Evolutionary conservation across 2,329 filamentous ascomycete species (phyloP), one percentile per base, ranked within the genome.

Genomic region (Taxawa tesnikishii): DNA sequence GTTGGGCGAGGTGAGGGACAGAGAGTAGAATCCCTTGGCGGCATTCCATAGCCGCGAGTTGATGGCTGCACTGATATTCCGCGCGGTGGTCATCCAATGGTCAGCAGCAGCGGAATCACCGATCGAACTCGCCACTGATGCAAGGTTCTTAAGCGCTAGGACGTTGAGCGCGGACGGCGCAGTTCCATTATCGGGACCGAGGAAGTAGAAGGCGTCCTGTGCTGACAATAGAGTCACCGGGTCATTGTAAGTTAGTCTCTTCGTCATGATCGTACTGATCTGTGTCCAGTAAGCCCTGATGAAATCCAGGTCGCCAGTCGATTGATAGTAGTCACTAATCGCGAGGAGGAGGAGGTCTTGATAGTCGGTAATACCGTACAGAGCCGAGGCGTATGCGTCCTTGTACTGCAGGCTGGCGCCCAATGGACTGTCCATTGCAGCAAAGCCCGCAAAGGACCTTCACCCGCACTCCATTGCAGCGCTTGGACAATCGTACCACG

Each of bases 31-130:
- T 3, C 53, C 55, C 1, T 51, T 29, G 8, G 35, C 12, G 1
- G 36, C 31, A 23, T 54, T 54, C 54, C 55, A 60, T 7, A 59
- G 48, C 2, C 46, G 36, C 2, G 29, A 21, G 29, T 58, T 53
- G 13, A 57, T 44, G 10, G 46, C 45, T 3, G 34, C 26, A n/a
- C 33, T 39, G 8, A 58, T 31, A 8, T 32, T 36, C 1, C 15
- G 11, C 7, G 54, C 47, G 2, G 44, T 41, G 4, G 27, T 16
- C 5, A 29, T 31, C 31, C 54, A 55, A 5, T 35, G 17, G 1
- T 24, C 13, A 4, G 46, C 51, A 3, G 49, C 37, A 6, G 32
- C 27, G 1, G 33, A 40, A 17, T 59, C 55, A 13, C 44, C 43
- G n/a, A 53, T 17, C 4, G 50, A 54, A 15, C 28, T 32, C 10